Conservation (phyloP, 192 early-diverging fungal species). For the Coemansia sp. region DNA sequence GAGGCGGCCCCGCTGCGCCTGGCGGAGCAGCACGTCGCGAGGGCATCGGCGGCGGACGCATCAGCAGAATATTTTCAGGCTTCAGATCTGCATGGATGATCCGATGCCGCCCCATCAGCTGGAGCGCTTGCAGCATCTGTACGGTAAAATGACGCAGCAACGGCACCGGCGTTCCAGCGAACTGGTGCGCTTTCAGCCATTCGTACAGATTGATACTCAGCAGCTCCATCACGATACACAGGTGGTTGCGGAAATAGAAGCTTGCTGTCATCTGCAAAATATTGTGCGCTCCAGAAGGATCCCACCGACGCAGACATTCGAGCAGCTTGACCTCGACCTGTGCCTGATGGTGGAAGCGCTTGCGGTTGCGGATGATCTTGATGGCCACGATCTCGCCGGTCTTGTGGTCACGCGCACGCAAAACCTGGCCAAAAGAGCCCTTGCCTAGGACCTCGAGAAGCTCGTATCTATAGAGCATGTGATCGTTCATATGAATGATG, state of each 20-base stretch:
- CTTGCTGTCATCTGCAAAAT: conserved; percentile 85
- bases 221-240: conserved; percentile 94
- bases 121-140: conserved; percentile 83
- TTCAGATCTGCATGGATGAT: conserved; percentile 98
- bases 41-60: conserved; percentile 60
- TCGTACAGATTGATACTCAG: conserved; percentile 96
- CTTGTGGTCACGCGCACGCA: conserved; percentile 94
- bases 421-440: conserved; percentile 93
- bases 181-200: conserved; percentile 90
- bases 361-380: conserved; percentile 96
- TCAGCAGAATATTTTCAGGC: conserved; percentile 90
- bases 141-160: conserved; percentile 60
- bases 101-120: conserved; percentile 66
- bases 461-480: conserved; percentile 92
- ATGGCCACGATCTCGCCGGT: conserved; percentile 81
- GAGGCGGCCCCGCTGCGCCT: conserved; percentile 21
- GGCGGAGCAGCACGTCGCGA: conserved; percentile 30
- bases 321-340: conserved; percentile 93
- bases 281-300: conserved; percentile 75
- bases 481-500: conserved; percentile 82
- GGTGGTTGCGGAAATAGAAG: conserved; percentile 94
- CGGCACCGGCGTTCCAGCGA: conserved; percentile 67
- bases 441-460: conserved; percentile 88
- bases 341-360: conserved; percentile 94
- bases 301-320: conserved; percentile 80